Conservation (phyloP, 2,329 filamentous ascomycete species). For the Neonectria neomacrospora region DNA sequence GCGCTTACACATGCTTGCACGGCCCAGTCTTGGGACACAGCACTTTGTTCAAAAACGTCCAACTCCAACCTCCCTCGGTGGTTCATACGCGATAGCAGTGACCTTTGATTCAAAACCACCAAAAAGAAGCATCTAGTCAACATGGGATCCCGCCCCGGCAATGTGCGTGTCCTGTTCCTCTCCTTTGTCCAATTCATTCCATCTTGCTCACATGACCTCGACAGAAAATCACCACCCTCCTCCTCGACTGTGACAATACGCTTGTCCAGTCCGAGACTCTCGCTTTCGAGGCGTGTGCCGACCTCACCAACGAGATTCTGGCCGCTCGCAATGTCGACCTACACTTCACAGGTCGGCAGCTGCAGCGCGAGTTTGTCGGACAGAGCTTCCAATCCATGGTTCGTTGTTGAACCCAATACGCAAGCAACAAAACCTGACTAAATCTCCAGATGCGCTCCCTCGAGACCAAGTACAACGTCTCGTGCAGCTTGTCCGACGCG, state of each 20-base stretch:
- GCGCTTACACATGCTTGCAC: background rate
- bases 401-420: background rate
- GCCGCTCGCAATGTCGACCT: slow-evolving; percentile 5
- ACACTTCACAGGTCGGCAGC: slow-evolving; percentile 5
- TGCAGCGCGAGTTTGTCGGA: slow-evolving; percentile 8
- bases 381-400: slow-evolving; percentile 10
- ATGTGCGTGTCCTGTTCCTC: background rate
- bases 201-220: background rate
- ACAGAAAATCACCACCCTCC: slow-evolving; percentile 10
- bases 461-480: slow-evolving; percentile 5
- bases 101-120: background rate
- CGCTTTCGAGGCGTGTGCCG: slow-evolving; percentile 5
- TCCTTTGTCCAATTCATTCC: background rate
- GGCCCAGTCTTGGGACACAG: background rate
- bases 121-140: background rate
- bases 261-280: slow-evolving; percentile 10
- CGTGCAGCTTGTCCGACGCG: background rate
- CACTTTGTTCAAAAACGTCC: background rate
- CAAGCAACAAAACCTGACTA: background rate
- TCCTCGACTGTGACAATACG: slow-evolving; percentile 8
- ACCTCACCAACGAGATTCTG: slow-evolving; percentile 9
- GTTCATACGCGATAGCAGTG: background rate
- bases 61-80: background rate
- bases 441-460: slow-evolving; percentile 7
- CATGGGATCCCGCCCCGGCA: background rate